Conservation (phyloP, 306 rosid species). For the Pterocarpus macrocarpus region DNA sequence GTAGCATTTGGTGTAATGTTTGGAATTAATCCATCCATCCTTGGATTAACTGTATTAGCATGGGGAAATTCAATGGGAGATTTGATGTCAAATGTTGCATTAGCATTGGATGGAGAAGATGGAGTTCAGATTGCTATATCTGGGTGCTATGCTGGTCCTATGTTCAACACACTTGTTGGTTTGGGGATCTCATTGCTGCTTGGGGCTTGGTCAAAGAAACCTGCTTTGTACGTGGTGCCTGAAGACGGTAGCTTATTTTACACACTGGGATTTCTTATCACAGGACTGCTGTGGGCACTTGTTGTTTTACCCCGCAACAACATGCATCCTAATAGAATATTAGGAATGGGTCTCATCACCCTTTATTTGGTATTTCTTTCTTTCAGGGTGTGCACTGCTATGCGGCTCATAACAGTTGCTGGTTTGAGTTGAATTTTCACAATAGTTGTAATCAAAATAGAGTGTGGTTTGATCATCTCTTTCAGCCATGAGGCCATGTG, state of each 20-base stretch:
- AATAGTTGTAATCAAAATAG: conserved; percentile 21
- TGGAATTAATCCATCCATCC: conserved; percentile 88
- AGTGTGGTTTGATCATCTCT: conserved; percentile 23
- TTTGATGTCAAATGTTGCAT: conserved; percentile 86
- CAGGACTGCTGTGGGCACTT: conserved; percentile 80
- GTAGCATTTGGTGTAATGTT: conserved; percentile 86
- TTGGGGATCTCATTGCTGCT: conserved; percentile 88
- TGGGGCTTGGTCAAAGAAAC: conserved; percentile 73
- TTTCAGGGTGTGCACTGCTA: conserved; percentile 59
- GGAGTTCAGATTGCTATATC: conserved; percentile 97
- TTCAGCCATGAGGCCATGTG: conserved; percentile 9
- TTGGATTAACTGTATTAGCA: conserved; percentile 92
- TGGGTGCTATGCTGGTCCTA: conserved; percentile 97
- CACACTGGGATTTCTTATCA: conserved; percentile 76
- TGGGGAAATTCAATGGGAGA: conserved; percentile 99
- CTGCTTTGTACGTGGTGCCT: conserved; percentile 64
- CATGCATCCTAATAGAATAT: conserved; percentile 72
- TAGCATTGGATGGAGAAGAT: conserved; percentile 83
- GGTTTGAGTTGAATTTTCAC: conserved; percentile 49
- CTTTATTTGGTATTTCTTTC: conserved; percentile 77
- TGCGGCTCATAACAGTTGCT: conserved; percentile 52
- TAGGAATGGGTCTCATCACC: conserved; percentile 77
- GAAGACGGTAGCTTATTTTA: conserved; percentile 71
- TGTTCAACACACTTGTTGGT: conserved; percentile 95
- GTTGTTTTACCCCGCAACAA: conserved; percentile 66